Base-by-base conservation (phyloP, 257 asterid species). In the Leptodermis oblonga region DNA sequence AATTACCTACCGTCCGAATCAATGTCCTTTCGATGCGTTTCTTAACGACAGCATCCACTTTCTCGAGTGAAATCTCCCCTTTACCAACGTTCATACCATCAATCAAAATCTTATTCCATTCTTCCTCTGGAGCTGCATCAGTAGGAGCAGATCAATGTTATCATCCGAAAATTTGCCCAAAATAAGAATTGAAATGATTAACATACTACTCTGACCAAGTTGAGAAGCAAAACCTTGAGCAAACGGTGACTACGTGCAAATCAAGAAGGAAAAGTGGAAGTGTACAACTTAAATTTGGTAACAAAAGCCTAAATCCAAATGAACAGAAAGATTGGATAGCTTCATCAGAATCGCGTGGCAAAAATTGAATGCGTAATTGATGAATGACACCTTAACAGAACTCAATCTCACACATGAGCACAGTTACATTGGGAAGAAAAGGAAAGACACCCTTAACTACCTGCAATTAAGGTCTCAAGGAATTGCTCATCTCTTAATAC, bases 1-100 rank as follows among this genome's bases (percentile, higher is more conserved):
- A 65, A 13, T 46, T 56, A 67, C 83, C 75, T 82, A 93, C 98
- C 43, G 99, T 93, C 82, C 99, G 84, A 46, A 93, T 93, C 82
- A 93, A 66, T 41, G 88, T 87, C 23, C 99, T 79, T 78, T 90
- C 99, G 0, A 90, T 82, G 59, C 97, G 95, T 80, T 90, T 93
- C 85, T 90, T 88, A 46, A 89, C 79, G 62, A 86, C 99, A 75
- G 83, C 74, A 31, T 75, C 79, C 46, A 93, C 66, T 49, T 86
- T 92, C 75, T 90, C 92, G 11, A 85, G 95, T 34, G 88, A 74
- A 66, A 86, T 65, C 31, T 90, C 90, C 36, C 97, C 96, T 82
- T 87, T 87, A 65, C 96, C 99, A 67, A 90, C 39, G 30, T 76
- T 74, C 81, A 93, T 55, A 28, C 96, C 96, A 68, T 88, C 77